phyloP scores from a whole-genome alignment of 495 filamentous ascomycete species.

The Neurospora sp. region DNA sequence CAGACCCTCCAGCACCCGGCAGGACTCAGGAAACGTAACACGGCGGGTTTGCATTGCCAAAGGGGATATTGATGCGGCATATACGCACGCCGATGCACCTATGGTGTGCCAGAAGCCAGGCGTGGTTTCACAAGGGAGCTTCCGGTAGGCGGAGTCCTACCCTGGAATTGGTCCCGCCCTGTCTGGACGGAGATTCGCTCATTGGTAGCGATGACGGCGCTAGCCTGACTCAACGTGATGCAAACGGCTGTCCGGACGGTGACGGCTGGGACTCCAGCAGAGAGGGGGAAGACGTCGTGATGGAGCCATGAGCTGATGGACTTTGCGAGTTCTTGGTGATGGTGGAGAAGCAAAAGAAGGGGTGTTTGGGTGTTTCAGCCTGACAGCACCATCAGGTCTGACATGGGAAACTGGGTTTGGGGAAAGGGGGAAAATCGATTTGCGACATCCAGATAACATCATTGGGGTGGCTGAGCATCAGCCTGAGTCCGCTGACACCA shows the following conservation, averaged over 20 bases:
- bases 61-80: conserved; percentile 19
- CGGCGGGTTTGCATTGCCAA: conserved; percentile 23
- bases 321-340: background rate
- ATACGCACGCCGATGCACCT: conserved; percentile 17
- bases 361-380: background rate
- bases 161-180: conserved; percentile 6
- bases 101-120: conserved; percentile 8
- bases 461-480: background rate
- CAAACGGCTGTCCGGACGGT: background rate
- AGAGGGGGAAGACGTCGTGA: background rate
- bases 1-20: background rate
- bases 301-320: background rate
- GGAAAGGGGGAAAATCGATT: background rate
- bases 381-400: background rate
- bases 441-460: background rate
- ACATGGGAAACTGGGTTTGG: background rate
- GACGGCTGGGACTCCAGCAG: background rate
- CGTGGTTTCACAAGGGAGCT: conserved; percentile 3
- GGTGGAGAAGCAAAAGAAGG: background rate
- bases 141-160: conserved; percentile 17
- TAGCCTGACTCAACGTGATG: conserved; percentile 15
- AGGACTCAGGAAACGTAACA: conserved; percentile 11
- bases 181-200: conserved; percentile 5
- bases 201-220: conserved; percentile 16
- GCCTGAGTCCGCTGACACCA: background rate